A percentile compares a stretch with the other conserved stretches of the same genome.
Evolutionary conservation across 306 rosid species (phyloP).

Genomic region (Oxytropis ochrocephala): DNA sequence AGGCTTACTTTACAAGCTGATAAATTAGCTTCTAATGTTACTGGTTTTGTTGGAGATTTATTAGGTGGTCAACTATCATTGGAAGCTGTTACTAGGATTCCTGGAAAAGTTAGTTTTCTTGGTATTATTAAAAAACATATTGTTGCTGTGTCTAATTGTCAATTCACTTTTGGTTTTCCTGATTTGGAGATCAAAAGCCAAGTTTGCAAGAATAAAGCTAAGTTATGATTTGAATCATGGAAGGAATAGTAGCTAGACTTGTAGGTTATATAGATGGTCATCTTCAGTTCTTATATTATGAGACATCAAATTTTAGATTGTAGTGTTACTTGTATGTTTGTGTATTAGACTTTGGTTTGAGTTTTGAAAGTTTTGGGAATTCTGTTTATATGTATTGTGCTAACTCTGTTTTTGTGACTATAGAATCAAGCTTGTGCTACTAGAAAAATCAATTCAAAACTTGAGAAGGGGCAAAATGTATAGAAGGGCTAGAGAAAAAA

Average conservation of each 20-base stretch:
- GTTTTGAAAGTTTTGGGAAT: conserved; percentile 16
- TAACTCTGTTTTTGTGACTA: neutral
- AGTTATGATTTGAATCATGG: conserved; percentile 40
- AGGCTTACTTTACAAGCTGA: conserved; percentile 49
- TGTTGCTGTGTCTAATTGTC: conserved; percentile 44
- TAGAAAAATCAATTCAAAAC: neutral
- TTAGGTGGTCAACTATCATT: conserved; percentile 35
- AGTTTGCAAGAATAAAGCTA: conserved; percentile 45
- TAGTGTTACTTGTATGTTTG: neutral
- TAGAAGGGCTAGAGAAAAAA: neutral
- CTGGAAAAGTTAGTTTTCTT: conserved; percentile 47
- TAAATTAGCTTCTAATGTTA: conserved; percentile 18
- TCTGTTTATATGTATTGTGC: neutral
- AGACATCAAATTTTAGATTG: too few relatives aligned
- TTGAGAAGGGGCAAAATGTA: neutral
- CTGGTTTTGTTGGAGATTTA: conserved; percentile 31
- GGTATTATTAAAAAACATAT: conserved; percentile 52
- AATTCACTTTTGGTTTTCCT: conserved; percentile 26
- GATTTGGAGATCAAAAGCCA: conserved; percentile 41
- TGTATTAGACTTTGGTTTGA: neutral
- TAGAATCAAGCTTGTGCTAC: too few relatives aligned
- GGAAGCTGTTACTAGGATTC: conserved; percentile 32
- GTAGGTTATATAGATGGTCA: too few relatives aligned
- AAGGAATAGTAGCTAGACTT: too few relatives aligned
- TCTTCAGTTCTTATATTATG: too few relatives aligned